Conservation (phyloP, 163 green algal species). For the Prototheca cutis region DNA sequence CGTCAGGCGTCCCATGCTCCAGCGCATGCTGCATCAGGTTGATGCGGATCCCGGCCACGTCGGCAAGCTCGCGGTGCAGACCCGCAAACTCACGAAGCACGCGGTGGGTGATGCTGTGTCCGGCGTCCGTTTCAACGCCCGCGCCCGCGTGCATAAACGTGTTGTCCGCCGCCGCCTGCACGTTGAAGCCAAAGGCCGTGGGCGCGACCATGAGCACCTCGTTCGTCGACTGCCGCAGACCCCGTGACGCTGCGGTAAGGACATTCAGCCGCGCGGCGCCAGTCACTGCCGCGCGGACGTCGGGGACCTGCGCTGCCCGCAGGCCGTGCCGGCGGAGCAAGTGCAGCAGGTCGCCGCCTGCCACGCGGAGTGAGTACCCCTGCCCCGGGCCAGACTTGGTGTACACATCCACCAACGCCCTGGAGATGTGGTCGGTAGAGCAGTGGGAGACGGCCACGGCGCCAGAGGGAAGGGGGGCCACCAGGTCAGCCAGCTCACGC, state of each 20-base stretch:
- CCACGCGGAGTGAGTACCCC: conserved; percentile 18
- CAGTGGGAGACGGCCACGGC: conserved; percentile 38
- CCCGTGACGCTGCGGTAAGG: background rate
- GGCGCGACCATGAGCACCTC: conserved; percentile 87
- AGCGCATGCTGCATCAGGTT: conserved; percentile 63
- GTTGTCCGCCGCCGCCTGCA: conserved; percentile 82
- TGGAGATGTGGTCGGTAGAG: conserved; percentile 19
- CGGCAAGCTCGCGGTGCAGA: conserved; percentile 65
- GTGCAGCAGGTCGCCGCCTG: conserved; percentile 35
- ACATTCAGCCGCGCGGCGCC: background rate
- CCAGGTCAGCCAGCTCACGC: conserved; percentile 25
- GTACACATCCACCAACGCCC: conserved; percentile 68
- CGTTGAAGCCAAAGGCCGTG: conserved; percentile 91
- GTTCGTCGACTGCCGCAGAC: conserved; percentile 43
- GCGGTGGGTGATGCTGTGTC: conserved; percentile 8
- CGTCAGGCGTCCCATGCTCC: conserved; percentile 80
- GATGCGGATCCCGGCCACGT: conserved; percentile 54
- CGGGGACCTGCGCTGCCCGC: conserved; percentile 40
- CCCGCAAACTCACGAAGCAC: conserved; percentile 72
- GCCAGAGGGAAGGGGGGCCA: conserved; percentile 29
- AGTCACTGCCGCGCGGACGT: conserved; percentile 29
- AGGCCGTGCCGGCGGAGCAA: conserved; percentile 32
- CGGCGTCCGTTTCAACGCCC: conserved; percentile 4
- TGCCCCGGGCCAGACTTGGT: conserved; percentile 8
- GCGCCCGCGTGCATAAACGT: conserved; percentile 74